Conservation (phyloP, 495 filamentous ascomycete genomes). For the Aspergillus ellipticus region DNA sequence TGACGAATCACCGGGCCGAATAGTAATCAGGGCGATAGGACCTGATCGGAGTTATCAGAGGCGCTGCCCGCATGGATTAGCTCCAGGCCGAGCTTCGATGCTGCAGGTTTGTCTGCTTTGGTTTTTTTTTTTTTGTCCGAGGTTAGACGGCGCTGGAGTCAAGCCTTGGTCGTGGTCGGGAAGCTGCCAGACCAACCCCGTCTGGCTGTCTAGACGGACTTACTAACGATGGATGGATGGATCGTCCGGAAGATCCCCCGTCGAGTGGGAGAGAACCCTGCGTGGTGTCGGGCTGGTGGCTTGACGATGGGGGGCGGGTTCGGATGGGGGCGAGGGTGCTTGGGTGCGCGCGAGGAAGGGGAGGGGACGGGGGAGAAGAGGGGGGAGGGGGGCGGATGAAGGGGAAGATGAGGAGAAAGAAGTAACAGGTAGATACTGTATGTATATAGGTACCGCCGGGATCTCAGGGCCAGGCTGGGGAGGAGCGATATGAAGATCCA, state of each 20-base stretch:
- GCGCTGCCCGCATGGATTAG: background rate
- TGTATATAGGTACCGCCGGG: conserved; percentile 1
- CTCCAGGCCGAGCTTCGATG: background rate
- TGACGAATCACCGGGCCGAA: background rate
- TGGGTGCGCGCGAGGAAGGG: background rate
- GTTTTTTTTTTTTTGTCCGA: conserved; percentile 6
- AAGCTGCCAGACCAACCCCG: background rate
- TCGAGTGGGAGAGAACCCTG: background rate
- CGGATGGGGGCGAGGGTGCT: background rate
- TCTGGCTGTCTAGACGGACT: background rate
- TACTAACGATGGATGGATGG: background rate
- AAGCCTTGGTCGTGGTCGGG: conserved; percentile 2
- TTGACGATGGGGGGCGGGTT: background rate
- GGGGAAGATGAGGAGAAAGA: too few species aligned
- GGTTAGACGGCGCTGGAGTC: conserved; percentile 9
- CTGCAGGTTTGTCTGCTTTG: conserved; percentile 1
- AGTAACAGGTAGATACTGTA: background rate
- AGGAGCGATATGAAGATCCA: background rate
- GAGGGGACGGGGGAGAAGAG: background rate
- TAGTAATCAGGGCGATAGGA: background rate
- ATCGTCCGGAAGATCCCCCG: background rate
- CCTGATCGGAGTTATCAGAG: background rate
- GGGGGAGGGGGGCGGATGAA: background rate
- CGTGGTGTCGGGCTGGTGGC: background rate
- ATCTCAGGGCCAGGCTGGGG: background rate